phyloP scores from a whole-genome alignment of 225 moss, liverwort and hornwort species.

The Lunularia cruciata region DNA sequence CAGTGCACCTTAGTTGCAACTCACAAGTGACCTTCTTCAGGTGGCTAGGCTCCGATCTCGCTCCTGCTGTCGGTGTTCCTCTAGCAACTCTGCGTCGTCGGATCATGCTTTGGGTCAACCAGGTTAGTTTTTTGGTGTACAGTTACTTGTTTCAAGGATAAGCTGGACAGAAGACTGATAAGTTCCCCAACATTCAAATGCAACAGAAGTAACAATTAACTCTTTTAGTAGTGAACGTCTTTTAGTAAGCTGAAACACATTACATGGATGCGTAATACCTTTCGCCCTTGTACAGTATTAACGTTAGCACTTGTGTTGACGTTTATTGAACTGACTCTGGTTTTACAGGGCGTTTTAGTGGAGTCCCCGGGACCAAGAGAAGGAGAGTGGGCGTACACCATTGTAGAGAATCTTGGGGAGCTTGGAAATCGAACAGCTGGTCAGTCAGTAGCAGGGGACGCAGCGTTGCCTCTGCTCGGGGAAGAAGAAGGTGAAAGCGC shows the following conservation, averaged over 20 bases:
- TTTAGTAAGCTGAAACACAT: too few species aligned
- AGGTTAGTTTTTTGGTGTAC: slow-evolving; percentile 44
- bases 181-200: not conserved
- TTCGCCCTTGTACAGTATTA: too few species aligned
- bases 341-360: slow-evolving; percentile 94
- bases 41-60: slow-evolving; percentile 86
- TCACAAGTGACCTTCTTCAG: slow-evolving; percentile 33
- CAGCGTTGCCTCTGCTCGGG: slow-evolving; percentile 75
- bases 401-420: slow-evolving; percentile 92
- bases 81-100: slow-evolving; percentile 76
- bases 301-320: too few species aligned
- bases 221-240: too few species aligned
- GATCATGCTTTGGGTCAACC: slow-evolving; percentile 98
- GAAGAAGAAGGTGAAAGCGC: slow-evolving; percentile 98
- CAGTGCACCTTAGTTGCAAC: not conserved
- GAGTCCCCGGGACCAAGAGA: slow-evolving; percentile 75
- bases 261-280: too few species aligned
- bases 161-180: not conserved
- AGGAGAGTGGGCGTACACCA: slow-evolving; percentile 77
- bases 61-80: slow-evolving; percentile 82
- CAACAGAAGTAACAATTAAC: too few species aligned
- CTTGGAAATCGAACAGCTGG: slow-evolving; percentile 64
- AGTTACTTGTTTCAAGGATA: not conserved
- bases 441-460: slow-evolving; percentile 56
- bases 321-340: too few species aligned